Evolutionary conservation across 768 basidiomycete genomes (phyloP), one percentile per base, ranked within the genome.

Genomic region (Leccinellum luteum): DNA sequence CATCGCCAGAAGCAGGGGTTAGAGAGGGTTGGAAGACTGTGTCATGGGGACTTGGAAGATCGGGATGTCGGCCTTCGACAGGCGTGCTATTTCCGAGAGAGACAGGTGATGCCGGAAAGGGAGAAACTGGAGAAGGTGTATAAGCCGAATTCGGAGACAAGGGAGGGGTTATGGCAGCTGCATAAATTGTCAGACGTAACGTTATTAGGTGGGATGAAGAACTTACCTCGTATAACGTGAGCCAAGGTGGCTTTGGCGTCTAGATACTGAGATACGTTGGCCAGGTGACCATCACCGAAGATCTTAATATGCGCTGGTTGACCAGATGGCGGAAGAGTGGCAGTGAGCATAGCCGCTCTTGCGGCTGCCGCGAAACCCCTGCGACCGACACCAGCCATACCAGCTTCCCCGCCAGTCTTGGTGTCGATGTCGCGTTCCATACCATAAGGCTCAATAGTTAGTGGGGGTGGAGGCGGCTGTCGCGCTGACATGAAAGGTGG

Each of bases 301-400:
- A 54, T 4, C 10, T 41, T 43, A 41, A 59, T 27, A 21, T 52
- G 48, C 9, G 44, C 15, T 25, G 45, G 53, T 19, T 45, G 59
- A 28, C 54, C 55, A n/a, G 48, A 47, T 31, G 68, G 59, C 12
- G 69, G 17, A 48, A 50, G 54, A 38, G 66, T 54, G 23, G 69
- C 17, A 32, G 75, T 56, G 59, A 79, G 73, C 78, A 85, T 75
- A 8, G 84, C 84, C 0, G 85, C 86, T 45, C 84, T 83, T 52
- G 87, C 85, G 10, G 83, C 89, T 17, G 92, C 89, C 13, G 78
- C 79, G 58, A 94, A 94, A 1, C 90, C 93, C 62, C 92, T 76
- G 58, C 93, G 77, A 8, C 93, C 93, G 7, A 95, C 92, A 9
- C 93, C 93, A 1, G 93, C 93, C 93, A 95, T 94, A 1, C 90